Conservation (phyloP, 164 flowering plant species). For the Berberis thunbergii region DNA sequence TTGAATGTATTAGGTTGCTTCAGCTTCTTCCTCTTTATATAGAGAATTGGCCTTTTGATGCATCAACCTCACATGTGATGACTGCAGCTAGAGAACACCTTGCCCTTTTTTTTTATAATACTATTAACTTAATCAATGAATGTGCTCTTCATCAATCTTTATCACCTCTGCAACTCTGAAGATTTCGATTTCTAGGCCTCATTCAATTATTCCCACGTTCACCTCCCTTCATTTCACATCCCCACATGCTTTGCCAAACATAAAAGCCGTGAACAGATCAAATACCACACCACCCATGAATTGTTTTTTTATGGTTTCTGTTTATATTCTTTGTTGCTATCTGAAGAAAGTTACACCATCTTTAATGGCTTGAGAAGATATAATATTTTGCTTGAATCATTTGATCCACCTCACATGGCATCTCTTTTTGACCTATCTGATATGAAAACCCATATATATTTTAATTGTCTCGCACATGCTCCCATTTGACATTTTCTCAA, state of each 20-base stretch:
- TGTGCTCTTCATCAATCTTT: slow-evolving; percentile 11
- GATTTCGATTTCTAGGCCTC: slow-evolving; percentile 13
- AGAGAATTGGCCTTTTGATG: slow-evolving; percentile 5
- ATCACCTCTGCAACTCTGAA: slow-evolving; percentile 23
- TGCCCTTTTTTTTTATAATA: background rate
- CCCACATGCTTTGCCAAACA: slow-evolving; percentile 12
- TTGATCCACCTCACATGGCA: slow-evolving; percentile 3
- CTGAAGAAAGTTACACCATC: slow-evolving; percentile 9
- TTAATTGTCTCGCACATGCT: slow-evolving; percentile 23
- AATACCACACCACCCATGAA: slow-evolving; percentile 7
- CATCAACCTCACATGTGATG: slow-evolving; percentile 34
- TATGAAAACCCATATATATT: background rate
- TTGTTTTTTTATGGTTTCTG: background rate
- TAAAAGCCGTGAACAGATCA: slow-evolving; percentile 27
- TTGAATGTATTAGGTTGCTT: background rate
- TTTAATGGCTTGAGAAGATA: slow-evolving; percentile 3
- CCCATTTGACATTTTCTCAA: slow-evolving; percentile 12
- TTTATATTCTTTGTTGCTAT: slow-evolving; percentile 10
- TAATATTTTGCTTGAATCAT: slow-evolving; percentile 17
- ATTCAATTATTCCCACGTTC: slow-evolving; percentile 13
- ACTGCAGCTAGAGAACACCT: slow-evolving; percentile 18
- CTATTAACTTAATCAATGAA: background rate
- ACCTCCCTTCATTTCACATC: slow-evolving; percentile 5
- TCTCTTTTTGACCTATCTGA: slow-evolving; percentile 17
- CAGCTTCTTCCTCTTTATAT: slow-evolving; percentile 18